These are phyloP conservation scores for Trichoderma oligosporum DNA, from an alignment of 2,329 filamentous ascomycete genomes.

Conservation along the genomic window DNA sequence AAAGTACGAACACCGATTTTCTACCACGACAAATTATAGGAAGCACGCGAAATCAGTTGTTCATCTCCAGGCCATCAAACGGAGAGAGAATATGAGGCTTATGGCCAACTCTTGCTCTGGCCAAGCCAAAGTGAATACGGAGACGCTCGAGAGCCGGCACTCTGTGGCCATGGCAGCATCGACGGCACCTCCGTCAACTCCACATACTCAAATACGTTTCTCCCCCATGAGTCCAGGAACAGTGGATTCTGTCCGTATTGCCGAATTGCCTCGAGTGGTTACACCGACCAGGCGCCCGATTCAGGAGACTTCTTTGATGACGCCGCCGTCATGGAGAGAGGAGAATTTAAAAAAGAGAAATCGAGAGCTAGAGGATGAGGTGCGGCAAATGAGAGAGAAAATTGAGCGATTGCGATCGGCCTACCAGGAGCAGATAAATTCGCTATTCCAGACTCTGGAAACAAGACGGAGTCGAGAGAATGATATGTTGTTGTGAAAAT, in stretches of 20 bases:
- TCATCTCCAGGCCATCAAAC: not conserved
- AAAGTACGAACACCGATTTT: not conserved
- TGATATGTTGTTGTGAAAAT: not conserved
- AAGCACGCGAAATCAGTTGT: not conserved
- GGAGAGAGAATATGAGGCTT: not conserved
- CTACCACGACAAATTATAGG: not conserved
- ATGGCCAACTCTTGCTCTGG: not conserved
- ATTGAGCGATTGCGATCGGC: not conserved
- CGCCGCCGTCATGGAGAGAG: slow-evolving; percentile 2
- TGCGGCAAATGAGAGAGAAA: not conserved
- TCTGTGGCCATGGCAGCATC: not conserved
- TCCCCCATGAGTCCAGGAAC: not conserved
- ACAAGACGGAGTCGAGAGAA: not conserved
- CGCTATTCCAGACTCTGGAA: not conserved
- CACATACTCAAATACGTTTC: not conserved
- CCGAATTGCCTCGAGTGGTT: not conserved
- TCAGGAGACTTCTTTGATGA: not conserved
- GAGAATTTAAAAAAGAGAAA: slow-evolving; percentile 9
- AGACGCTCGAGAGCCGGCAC: not conserved
- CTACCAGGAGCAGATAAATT: slow-evolving; percentile 4
- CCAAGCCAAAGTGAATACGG: not conserved
- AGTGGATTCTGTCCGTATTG: not conserved
- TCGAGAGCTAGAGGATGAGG: slow-evolving; percentile 7
- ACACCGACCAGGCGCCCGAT: not conserved
- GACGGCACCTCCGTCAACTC: not conserved